Conservation (phyloP, 2,329 filamentous ascomycete species). For the Cryphonectria parasitica region DNA sequence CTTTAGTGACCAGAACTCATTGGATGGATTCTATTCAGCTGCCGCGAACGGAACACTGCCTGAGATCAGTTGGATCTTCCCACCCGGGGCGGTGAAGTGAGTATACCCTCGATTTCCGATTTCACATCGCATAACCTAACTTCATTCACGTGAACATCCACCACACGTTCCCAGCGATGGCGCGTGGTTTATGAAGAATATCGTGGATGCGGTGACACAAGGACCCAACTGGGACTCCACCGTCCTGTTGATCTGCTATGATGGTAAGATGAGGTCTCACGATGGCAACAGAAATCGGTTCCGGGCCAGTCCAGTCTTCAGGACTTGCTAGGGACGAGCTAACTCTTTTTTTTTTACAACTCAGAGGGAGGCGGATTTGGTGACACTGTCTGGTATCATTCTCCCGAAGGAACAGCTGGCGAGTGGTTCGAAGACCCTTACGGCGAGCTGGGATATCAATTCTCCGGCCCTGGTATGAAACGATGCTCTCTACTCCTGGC, state of each 20-base stretch:
- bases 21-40: slow-evolving; percentile 53
- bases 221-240: slow-evolving; percentile 54
- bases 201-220: slow-evolving; percentile 53
- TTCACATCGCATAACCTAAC: too few species aligned
- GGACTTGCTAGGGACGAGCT: neutral
- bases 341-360: neutral
- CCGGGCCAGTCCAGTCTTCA: neutral
- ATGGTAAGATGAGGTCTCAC: slow-evolving; percentile 38
- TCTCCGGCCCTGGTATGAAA: slow-evolving; percentile 37
- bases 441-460: slow-evolving; percentile 43
- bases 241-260: slow-evolving; percentile 54
- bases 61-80: slow-evolving; percentile 55
- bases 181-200: slow-evolving; percentile 57
- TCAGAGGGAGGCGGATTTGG: slow-evolving; percentile 58
- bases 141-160: slow-evolving; percentile 47
- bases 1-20: slow-evolving; percentile 43
- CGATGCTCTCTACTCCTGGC: neutral
- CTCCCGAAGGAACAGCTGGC: slow-evolving; percentile 51
- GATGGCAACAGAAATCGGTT: too few species aligned
- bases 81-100: slow-evolving; percentile 50
- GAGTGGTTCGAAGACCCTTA: slow-evolving; percentile 55
- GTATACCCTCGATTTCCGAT: neutral
- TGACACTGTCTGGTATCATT: slow-evolving; percentile 57
- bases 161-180: slow-evolving; percentile 58
- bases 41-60: slow-evolving; percentile 56